Evolutionary conservation across 1,139 yeast genomes (phyloP).

Genomic region (Kodamaea sp.): DNA sequence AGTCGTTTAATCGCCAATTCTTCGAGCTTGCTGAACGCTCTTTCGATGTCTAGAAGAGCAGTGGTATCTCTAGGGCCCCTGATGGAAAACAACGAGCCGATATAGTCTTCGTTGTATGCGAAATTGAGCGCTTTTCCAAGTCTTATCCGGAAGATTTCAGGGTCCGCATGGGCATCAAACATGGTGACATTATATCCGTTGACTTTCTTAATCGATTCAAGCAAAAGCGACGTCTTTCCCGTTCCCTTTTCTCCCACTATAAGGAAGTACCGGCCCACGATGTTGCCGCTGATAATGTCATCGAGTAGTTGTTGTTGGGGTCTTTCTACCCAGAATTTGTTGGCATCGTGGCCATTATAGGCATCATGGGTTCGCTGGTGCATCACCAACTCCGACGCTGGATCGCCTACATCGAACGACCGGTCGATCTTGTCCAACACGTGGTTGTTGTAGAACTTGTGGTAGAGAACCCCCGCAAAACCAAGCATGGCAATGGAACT

Average conservation of each 20-base stretch:
- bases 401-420: conserved; percentile 71
- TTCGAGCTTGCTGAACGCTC: conserved; percentile 77
- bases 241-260: conserved; percentile 86
- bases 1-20: conserved; percentile 64
- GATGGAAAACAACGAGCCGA: conserved; percentile 79
- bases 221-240: conserved; percentile 73
- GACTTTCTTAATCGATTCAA: conserved; percentile 69
- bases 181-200: conserved; percentile 68
- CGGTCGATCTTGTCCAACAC: conserved; percentile 64
- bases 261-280: conserved; percentile 68
- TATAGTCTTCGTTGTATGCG: conserved; percentile 76
- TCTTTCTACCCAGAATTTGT: conserved; percentile 62
- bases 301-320: conserved; percentile 69
- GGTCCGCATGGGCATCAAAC: conserved; percentile 84
- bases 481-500: conserved; percentile 75
- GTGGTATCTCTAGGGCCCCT: conserved; percentile 87
- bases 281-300: conserved; percentile 62
- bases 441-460: conserved; percentile 57
- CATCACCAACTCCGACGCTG: conserved; percentile 60
- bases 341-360: conserved; percentile 26
- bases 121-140: conserved; percentile 76
- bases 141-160: conserved; percentile 76
- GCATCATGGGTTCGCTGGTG: conserved; percentile 44
- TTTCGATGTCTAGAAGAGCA: conserved; percentile 76
- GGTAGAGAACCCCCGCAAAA: conserved; percentile 71